Base-by-base conservation (phyloP, 139 green algal genomes). In the Edaphochlamys debaryana region DNA sequence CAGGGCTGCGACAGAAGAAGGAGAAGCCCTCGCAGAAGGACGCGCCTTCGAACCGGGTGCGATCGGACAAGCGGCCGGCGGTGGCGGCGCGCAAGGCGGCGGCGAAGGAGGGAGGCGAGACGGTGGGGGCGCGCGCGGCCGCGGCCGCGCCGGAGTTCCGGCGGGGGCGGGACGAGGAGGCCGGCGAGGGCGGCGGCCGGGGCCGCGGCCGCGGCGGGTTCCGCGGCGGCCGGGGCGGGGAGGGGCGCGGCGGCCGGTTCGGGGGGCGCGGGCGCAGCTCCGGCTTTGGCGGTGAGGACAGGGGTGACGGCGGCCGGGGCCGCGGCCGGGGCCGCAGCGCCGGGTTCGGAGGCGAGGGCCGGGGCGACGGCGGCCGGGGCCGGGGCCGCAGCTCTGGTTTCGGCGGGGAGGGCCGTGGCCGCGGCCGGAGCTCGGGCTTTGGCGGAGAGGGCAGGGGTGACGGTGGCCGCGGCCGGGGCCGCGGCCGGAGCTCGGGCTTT, bases 1-100 rank as follows among this genome's bases (percentile, higher is more conserved):
- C 68, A 67, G 84, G 90, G 36, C 71, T 73, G 5, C 68, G 79
- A 0, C 8, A 64, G 0, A 84, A 86, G 78, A 63, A 37, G 72
- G 71, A 36, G 0, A n/a, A 22, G 71, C 27, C 45, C 20, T 6
- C 27, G 37, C 48, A 29, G 42, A 29, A 3, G 3, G 48, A 45
- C 20, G 70, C 23, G n/a, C 70, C 70, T 0, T 30, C 23, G 13
- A 84, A 76, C 42, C 63, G 77, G 40, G 32, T 9, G 32, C 79
- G 79, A 11, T 23, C 17, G 0, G 79, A 69, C 11, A 85, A 85
- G 79, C 67, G 79, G 52, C 79, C 79, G 34, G 64, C 79, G 41
- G 79, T 85, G 50, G 79, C 79, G 37, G 69, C 58, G 30, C 50
- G 79, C 36, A 85, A 85, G 79, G 73, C 72, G 22, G 50, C 72